Evolutionary conservation across 176 grass and related monocot genomes (phyloP).

Genomic region (Luzula sylvatica): DNA sequence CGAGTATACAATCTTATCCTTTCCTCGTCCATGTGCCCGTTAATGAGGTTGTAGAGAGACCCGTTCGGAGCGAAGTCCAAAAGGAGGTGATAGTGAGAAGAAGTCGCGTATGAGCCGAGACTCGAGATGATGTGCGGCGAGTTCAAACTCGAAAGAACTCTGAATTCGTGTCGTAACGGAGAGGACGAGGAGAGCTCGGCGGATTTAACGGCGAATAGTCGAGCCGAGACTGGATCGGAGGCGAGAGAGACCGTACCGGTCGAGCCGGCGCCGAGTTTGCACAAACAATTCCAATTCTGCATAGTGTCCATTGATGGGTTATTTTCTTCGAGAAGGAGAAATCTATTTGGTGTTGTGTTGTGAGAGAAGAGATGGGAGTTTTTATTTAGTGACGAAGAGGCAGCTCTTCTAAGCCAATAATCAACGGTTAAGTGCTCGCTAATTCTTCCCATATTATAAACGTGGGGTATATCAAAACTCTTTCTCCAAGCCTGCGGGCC

Average conservation of each 20-base stretch:
- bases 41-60: constrained; percentile 40
- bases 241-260: constrained; percentile 18
- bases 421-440: too few species aligned
- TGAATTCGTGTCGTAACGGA: neutral
- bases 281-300: neutral
- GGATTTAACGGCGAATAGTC: constrained; percentile 61
- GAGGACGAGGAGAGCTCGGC: neutral
- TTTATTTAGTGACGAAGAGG: constrained; percentile 1
- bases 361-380: neutral
- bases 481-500: too few species aligned
- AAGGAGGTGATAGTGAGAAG: constrained; percentile 44
- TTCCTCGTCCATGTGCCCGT: constrained; percentile 34
- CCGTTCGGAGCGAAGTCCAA: constrained; percentile 66
- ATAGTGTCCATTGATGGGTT: constrained; percentile 6
- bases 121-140: constrained; percentile 67
- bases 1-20: constrained; percentile 20
- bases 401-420: too few species aligned
- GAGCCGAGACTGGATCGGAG: constrained; percentile 30
- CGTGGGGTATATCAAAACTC: too few species aligned
- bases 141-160: constrained; percentile 28
- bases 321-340: neutral
- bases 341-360: constrained; percentile 2
- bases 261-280: constrained; percentile 5
- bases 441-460: too few species aligned
- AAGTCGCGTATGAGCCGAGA: constrained; percentile 27